Conservation (phyloP, 2,329 filamentous ascomycete genomes). For the Basipetospora chlamydospora region DNA sequence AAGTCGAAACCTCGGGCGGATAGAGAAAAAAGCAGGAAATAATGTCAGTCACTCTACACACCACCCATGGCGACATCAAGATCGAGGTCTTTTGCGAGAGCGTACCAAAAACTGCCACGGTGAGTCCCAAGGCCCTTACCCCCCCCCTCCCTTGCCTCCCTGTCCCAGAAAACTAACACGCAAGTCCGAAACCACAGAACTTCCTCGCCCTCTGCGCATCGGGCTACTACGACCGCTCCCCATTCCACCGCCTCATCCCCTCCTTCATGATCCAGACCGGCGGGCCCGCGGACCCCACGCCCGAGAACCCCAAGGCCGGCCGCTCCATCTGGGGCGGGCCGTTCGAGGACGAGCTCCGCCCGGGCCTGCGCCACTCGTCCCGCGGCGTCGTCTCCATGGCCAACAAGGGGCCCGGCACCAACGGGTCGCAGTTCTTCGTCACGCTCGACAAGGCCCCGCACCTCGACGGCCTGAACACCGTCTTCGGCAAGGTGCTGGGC, state of each 20-base stretch:
- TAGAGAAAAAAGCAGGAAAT: not conserved
- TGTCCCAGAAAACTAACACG: not conserved
- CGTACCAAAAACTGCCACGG: conserved; percentile 82
- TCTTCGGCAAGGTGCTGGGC: conserved; percentile 62
- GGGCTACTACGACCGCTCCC: conserved; percentile 58
- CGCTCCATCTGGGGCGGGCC: conserved; percentile 57
- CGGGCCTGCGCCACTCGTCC: conserved; percentile 51
- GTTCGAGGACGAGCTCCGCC: conserved; percentile 72
- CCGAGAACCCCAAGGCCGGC: conserved; percentile 51
- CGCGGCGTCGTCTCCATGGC: conserved; percentile 65
- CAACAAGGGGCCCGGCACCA: conserved; percentile 60
- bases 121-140: conserved; percentile 16
- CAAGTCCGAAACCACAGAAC: conserved; percentile 37
- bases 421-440: conserved; percentile 72
- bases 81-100: conserved; percentile 93
- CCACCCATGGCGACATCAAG: conserved; percentile 79
- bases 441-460: conserved; percentile 65
- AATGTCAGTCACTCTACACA: conserved; percentile 68
- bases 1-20: not conserved
- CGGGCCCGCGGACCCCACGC: conserved; percentile 38
- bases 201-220: conserved; percentile 78
- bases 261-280: conserved; percentile 72
- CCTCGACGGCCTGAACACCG: conserved; percentile 70
- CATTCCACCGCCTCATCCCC: conserved; percentile 69
- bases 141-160: not conserved